phyloP scores from a whole-genome alignment of 164 flowering plant species.

The Vitis labrusca region DNA sequence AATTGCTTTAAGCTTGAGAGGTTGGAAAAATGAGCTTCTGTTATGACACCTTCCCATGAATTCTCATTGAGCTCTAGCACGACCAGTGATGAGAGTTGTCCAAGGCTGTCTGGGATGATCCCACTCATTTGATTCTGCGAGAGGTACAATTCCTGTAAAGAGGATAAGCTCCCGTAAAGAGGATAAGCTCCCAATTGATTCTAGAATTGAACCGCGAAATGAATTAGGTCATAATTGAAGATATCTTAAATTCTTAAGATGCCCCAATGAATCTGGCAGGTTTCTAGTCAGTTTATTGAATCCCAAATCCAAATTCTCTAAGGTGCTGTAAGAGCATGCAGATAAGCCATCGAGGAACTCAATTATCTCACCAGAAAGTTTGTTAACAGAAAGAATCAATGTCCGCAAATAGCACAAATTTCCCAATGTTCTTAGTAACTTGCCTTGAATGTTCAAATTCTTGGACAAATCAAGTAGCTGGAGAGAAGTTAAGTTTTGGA shows the following conservation, averaged over 20 bases:
- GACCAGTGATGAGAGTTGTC: conserved; percentile 10
- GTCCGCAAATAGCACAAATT: conserved; percentile 10
- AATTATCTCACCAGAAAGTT: conserved; percentile 1
- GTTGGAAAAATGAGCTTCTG: conserved; percentile 17
- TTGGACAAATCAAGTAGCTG: neutral
- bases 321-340: neutral
- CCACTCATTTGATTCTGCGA: conserved; percentile 10
- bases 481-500: too few relatives aligned
- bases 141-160: conserved; percentile 1
- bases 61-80: conserved; percentile 5
- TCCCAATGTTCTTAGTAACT: neutral
- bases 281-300: conserved; percentile 7
- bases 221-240: conserved; percentile 6
- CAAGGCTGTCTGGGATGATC: conserved; percentile 14
- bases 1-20: too few relatives aligned
- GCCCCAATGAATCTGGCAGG: conserved; percentile 14
- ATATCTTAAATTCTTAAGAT: conserved; percentile 3
- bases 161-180: conserved; percentile 12
- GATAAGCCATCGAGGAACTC: conserved; percentile 5
- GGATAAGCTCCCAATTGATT: conserved; percentile 14
- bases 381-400: neutral
- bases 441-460: neutral
- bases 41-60: conserved; percentile 12
- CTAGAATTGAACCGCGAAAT: conserved; percentile 14
- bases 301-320: conserved; percentile 6